phyloP scores from a whole-genome alignment of 139 green algal species.

The Tetraselmis chui region DNA sequence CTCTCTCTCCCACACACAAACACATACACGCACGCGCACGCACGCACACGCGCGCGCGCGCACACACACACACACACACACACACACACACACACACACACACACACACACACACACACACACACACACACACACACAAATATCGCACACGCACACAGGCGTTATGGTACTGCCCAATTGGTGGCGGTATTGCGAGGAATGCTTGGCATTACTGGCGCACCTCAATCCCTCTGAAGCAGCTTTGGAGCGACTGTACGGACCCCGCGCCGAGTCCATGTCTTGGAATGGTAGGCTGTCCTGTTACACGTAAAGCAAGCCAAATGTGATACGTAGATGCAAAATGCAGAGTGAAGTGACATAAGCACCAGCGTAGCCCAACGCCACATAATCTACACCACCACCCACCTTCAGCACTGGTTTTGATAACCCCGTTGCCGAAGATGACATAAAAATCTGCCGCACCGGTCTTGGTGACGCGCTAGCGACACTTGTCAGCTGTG shows the following conservation, averaged over 20 bases:
- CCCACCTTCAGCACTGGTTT: not conserved
- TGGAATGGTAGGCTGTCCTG: not conserved
- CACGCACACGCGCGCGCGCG: no score
- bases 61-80: no score
- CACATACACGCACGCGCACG: no score
- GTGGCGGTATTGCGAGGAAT: not conserved
- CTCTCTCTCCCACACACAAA: no score
- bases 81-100: no score
- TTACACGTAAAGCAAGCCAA: not conserved
- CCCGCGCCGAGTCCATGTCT: not conserved
- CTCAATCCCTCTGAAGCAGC: not conserved
- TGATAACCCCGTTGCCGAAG: not conserved
- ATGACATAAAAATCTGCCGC: not conserved
- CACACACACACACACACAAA: no score
- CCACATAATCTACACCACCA: not conserved
- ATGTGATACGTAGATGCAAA: not conserved
- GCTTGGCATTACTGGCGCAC: not conserved
- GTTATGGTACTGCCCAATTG: not conserved
- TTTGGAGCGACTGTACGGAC: not conserved
- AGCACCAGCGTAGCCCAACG: no score
- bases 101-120: no score
- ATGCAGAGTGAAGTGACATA: no score
- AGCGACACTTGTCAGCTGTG: not conserved
- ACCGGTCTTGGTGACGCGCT: not conserved
- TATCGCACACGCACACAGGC: no score